Percentiles rank a stretch among this genome's conserved stretches.
These are phyloP conservation scores for Ophiostoma sp. DNA, from an alignment of 2,329 filamentous ascomycete genomes.

Conservation along the genomic window DNA sequence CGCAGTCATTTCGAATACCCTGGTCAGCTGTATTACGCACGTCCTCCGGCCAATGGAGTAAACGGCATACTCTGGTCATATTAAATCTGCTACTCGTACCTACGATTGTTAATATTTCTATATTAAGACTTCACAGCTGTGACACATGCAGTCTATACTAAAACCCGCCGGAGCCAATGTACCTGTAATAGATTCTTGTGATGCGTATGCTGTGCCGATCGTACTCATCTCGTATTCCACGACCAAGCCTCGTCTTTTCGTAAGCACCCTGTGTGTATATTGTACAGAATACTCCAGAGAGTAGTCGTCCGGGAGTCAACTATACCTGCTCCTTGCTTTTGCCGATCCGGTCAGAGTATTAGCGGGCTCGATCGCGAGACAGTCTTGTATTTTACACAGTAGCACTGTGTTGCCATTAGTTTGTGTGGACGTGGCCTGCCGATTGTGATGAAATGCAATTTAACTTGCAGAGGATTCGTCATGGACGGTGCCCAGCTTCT, in stretches of 20 bases:
- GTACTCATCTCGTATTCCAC: neutral
- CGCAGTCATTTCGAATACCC: neutral
- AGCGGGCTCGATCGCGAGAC: neutral
- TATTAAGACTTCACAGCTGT: neutral
- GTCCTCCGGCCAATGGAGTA: neutral
- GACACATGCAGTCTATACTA: too few relatives aligned
- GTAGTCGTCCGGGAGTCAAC: too few relatives aligned
- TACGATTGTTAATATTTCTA: neutral
- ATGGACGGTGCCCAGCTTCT: neutral
- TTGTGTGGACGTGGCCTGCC: neutral
- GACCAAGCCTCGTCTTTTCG: neutral
- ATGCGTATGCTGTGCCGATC: neutral
- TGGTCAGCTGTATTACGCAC: constrained; percentile 1
- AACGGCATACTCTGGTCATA: neutral
- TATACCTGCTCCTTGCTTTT: neutral
- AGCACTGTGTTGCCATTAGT: neutral
- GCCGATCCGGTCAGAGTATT: neutral
- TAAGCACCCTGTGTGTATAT: neutral
- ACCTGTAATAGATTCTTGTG: neutral
- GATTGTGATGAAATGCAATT: neutral
- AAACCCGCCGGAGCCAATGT: neutral
- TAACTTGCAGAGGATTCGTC: neutral
- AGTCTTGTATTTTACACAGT: neutral
- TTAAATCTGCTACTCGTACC: neutral
- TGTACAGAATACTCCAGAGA: too few relatives aligned